phyloP scores from a whole-genome alignment of 371 early-diverging fungal genomes.

The Mortierella sp. region DNA sequence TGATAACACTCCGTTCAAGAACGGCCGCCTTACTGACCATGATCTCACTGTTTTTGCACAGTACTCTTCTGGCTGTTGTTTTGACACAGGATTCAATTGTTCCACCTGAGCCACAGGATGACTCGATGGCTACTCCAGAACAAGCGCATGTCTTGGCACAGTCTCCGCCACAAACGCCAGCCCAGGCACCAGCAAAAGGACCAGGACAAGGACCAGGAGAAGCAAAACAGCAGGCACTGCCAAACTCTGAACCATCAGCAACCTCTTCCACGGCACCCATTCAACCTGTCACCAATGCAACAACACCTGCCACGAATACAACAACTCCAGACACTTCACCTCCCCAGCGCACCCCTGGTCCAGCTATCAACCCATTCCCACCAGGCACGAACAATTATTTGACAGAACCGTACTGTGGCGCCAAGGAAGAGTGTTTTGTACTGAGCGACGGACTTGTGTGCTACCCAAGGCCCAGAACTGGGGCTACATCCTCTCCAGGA shows the following conservation, averaged over 20 bases:
- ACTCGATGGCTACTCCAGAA: not conserved
- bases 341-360: constrained; percentile 24
- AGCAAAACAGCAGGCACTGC: not conserved
- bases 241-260: not conserved
- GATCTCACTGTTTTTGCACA: not conserved
- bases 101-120: not conserved
- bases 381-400: constrained; percentile 47
- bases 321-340: not conserved
- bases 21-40: constrained; percentile 20
- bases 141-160: not conserved
- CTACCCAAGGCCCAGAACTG: constrained; percentile 27
- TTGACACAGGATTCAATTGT: not conserved
- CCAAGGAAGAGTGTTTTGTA: constrained; percentile 43
- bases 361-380: constrained; percentile 22
- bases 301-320: not conserved
- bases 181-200: not conserved
- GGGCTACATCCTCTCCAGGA: constrained; percentile 49
- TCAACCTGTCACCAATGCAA: not conserved
- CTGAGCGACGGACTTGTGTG: constrained; percentile 45
- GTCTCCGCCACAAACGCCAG: not conserved
- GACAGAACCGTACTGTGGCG: constrained; percentile 11
- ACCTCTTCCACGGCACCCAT: not conserved
- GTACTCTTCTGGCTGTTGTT: not conserved
- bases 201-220: not conserved
- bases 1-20: not conserved